Percentiles rank a stretch among this genome's conserved stretches.
phyloP scores from a whole-genome alignment of 139 green algal species.

The Closterium sp. region DNA sequence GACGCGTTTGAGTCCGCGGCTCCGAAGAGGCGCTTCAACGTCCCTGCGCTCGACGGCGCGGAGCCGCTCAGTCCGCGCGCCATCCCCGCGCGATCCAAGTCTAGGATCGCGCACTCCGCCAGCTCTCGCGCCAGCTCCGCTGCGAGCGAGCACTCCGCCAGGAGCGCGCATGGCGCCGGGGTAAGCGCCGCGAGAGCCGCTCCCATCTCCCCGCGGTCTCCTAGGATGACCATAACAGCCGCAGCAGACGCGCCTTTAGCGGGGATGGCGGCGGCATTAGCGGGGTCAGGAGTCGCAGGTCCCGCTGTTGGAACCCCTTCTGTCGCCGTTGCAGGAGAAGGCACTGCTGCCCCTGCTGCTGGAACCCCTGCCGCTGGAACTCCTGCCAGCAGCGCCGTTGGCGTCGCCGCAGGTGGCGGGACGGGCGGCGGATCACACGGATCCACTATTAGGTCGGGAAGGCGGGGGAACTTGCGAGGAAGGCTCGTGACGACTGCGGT shows the following conservation, averaged over 20 bases:
- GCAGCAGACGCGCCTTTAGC: background rate
- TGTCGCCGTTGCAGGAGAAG: too few relatives aligned
- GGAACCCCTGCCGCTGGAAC: too few relatives aligned
- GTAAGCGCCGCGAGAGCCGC: background rate
- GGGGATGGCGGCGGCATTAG: background rate
- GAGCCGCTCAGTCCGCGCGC: background rate
- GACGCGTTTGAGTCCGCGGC: too few relatives aligned
- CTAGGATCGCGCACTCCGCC: background rate
- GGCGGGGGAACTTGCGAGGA: background rate
- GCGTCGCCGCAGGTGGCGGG: too few relatives aligned
- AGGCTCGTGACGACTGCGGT: background rate
- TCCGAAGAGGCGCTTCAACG: too few relatives aligned
- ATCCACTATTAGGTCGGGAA: background rate
- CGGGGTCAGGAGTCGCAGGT: background rate
- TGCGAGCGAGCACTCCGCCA: background rate
- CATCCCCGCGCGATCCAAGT: background rate
- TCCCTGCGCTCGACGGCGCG: background rate
- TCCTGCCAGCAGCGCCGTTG: background rate
- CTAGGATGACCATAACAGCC: background rate
- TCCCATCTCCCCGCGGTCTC: background rate
- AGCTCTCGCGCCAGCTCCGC: too few relatives aligned
- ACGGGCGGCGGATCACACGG: background rate
- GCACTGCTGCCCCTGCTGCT: too few relatives aligned
- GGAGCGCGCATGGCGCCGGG: background rate
- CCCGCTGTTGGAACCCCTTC: too few relatives aligned